A percentile compares a stretch with the other conserved stretches of the same genome.
Conservation (phyloP, 768 basidiomycete species). For the Guyanaporus albipodus region DNA sequence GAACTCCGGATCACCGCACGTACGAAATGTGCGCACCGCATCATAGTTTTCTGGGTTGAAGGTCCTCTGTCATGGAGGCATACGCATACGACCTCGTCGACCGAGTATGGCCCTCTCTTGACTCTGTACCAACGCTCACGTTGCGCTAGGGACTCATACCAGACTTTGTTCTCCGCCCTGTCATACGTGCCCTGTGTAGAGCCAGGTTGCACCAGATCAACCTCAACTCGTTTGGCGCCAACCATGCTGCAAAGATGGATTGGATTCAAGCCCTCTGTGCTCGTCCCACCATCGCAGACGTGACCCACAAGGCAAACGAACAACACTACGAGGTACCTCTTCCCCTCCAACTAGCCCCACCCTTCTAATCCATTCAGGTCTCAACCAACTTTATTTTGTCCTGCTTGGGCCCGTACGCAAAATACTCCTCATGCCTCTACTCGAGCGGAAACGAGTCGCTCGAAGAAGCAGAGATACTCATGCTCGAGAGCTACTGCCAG, state of each 20-base stretch:
- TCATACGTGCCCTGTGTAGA: neutral
- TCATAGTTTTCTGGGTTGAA: no score
- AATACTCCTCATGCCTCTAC: neutral
- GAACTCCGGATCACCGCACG: no score
- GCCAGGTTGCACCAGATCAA: neutral
- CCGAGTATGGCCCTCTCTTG: neutral
- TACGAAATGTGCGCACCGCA: no score
- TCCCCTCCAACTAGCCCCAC: neutral
- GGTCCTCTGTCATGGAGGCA: neutral
- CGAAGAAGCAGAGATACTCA: neutral
- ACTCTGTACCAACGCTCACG: neutral
- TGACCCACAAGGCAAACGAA: constrained; percentile 1
- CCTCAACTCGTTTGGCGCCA: neutral
- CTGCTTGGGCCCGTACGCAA: neutral
- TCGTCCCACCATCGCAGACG: neutral
- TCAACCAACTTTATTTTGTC: neutral
- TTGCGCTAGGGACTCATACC: neutral
- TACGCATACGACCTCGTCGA: neutral
- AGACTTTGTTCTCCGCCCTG: neutral
- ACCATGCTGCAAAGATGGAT: neutral
- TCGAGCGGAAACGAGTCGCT: neutral
- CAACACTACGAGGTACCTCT: neutral
- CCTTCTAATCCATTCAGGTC: neutral
- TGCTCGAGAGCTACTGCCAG: neutral
- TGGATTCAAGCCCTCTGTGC: neutral